phyloP scores from a whole-genome alignment of 768 basidiomycete genomes.

The Hericium coralloides region DNA sequence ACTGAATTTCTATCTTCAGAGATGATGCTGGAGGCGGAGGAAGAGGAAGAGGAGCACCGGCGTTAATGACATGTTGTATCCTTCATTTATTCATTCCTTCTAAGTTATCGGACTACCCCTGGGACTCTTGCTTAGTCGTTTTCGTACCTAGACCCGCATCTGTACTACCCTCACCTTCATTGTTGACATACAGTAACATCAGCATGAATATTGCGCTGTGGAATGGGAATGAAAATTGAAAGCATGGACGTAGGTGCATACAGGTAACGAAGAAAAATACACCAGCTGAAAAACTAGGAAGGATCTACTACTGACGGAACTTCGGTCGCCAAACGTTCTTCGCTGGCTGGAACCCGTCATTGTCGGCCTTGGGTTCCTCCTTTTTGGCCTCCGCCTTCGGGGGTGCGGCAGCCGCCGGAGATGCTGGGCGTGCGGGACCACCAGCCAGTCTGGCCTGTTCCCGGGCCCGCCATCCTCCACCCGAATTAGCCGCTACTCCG shows the following conservation, averaged over 20 bases:
- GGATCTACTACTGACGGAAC: conserved; percentile 9
- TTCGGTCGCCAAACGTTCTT: conserved; percentile 27
- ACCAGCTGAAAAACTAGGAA: neutral
- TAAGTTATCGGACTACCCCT: neutral
- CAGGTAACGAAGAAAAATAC: neutral
- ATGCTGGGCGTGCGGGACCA: conserved; percentile 20
- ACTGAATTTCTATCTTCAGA: conserved; percentile 12
- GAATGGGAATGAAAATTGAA: neutral
- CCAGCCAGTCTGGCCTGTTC: conserved; percentile 36
- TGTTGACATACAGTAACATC: conserved; percentile 4
- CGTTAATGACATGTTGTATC: neutral
- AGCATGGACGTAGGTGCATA: neutral
- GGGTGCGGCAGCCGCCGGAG: conserved; percentile 31
- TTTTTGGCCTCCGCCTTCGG: conserved; percentile 24
- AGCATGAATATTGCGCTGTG: neutral
- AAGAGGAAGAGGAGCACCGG: conserved; percentile 27
- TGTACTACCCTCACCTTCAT: conserved; percentile 7
- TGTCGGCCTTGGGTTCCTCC: conserved; percentile 37
- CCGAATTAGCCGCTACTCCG: conserved; percentile 17
- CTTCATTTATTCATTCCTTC: neutral
- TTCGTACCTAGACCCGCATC: neutral
- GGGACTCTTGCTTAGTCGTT: neutral
- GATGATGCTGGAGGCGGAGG: conserved; percentile 39
- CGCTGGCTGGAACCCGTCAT: conserved; percentile 70
- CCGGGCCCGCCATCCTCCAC: conserved; percentile 54